Conservation (phyloP, 2,329 filamentous ascomycete genomes). For the Ophiobolus disseminans region DNA sequence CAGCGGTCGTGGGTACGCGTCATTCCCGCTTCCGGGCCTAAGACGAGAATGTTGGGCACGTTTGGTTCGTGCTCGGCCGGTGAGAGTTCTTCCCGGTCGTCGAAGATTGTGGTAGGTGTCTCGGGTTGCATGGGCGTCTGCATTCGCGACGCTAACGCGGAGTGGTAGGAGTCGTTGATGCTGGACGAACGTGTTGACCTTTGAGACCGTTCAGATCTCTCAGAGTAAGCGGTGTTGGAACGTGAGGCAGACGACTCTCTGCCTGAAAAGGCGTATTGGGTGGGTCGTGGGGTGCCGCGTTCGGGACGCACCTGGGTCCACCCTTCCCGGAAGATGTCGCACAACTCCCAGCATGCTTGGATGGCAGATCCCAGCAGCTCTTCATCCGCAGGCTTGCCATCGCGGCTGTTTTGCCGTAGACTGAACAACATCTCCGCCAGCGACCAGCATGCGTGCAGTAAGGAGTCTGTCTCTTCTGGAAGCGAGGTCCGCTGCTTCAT, state of each 20-base stretch:
- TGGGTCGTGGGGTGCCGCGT: slow-evolving; percentile 81
- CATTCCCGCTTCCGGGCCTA: slow-evolving; percentile 70
- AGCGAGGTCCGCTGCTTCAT: slow-evolving; percentile 90
- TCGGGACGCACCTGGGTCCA: slow-evolving; percentile 91
- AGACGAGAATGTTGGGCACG: slow-evolving; percentile 85
- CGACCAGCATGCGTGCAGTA: slow-evolving; percentile 86
- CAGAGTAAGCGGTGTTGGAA: slow-evolving; percentile 43
- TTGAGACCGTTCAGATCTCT: slow-evolving; percentile 44
- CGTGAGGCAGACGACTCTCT: slow-evolving; percentile 41
- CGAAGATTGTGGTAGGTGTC: slow-evolving; percentile 93
- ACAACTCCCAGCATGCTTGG: slow-evolving; percentile 93
- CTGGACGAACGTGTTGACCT: too few species aligned
- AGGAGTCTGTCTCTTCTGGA: slow-evolving; percentile 80
- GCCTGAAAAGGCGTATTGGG: slow-evolving; percentile 71
- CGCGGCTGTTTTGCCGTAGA: slow-evolving; percentile 79
- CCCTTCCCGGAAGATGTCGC: slow-evolving; percentile 89
- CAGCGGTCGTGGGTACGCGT: slow-evolving; percentile 69
- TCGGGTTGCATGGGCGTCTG: slow-evolving; percentile 66
- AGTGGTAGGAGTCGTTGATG: slow-evolving; percentile 56
- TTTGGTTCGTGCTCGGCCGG: slow-evolving; percentile 74
- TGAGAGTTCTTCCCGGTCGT: slow-evolving; percentile 79
- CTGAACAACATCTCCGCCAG: slow-evolving; percentile 93
- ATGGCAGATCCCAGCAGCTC: slow-evolving; percentile 87
- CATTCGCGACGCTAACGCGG: slow-evolving; percentile 50
- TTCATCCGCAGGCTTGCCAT: slow-evolving; percentile 76